Evolutionary conservation across 83 land plant genomes (phyloP), one percentile per base, ranked within the genome.

Genomic region (Thuja plicata): DNA sequence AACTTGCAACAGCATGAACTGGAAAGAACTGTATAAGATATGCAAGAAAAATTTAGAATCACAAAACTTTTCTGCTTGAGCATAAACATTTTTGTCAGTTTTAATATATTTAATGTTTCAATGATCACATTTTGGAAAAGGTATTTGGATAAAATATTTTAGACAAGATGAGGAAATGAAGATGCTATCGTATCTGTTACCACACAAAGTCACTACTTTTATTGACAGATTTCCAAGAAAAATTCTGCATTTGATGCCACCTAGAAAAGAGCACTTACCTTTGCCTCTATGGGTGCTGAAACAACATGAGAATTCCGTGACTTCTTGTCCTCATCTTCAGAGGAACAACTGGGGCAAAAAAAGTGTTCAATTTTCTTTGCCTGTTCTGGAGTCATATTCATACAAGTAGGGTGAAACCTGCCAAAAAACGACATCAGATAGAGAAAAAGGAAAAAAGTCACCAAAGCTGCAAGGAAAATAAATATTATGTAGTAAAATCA

Each of bases 361-460:
- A 95, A 95, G 81, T 89, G 89, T 13, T 95, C 96, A 38, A 95
- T 60, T 80, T 88, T 89, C 87, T 93, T 95, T 73, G 94, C 96
- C 85, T 95, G 92, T 87, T 95, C 95, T 38, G 89, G 74, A 27
- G 93, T 90, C 93, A 95, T 91, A 76, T 91, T 90, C 89, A 95
- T 92, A 88, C 96, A 95, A 74, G 92, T 55, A 86, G 96, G 96
- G 90, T 95, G 96, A 90, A 93, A 95, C 96, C 96, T 95, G 91
- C 8, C 50, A 90, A 37, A 32, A 87, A 60, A 87, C 81, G 0
- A 11, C 27, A 43, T 82, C 52, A 46, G 45, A 43, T 9, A 45
- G n/a, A 19, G 15, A 43, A 80, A 46, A 46, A 16, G 0, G 46
- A 32, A 38, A 82, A 9, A 43, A 24, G 13, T 45, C 24, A 21